phyloP scores from a whole-genome alignment of 2,329 filamentous ascomycete genomes.

The Alternaria consortialis region DNA sequence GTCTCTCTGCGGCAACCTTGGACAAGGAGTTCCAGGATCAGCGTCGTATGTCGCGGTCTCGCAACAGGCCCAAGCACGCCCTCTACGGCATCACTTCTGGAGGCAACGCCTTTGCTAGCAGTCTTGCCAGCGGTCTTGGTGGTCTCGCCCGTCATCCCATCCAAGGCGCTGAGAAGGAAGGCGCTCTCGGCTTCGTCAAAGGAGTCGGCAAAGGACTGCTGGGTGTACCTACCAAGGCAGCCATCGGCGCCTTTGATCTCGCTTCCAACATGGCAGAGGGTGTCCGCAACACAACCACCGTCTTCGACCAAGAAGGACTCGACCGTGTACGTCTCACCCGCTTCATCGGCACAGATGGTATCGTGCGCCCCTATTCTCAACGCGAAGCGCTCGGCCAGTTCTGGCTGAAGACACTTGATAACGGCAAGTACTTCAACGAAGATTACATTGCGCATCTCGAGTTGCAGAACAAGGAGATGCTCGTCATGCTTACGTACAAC shows the following conservation, averaged over 20 bases:
- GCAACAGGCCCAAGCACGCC: constrained; percentile 96
- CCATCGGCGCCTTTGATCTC: constrained; percentile 95
- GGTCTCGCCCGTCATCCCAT: constrained; percentile 92
- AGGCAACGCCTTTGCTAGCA: constrained; percentile 92
- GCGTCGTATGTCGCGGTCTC: constrained; percentile 87
- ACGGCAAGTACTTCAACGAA: constrained; percentile 97
- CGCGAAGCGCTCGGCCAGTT: constrained; percentile 96
- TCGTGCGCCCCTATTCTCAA: constrained; percentile 92
- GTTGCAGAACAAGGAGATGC: constrained; percentile 86
- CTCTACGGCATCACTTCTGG: constrained; percentile 95
- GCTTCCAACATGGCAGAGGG: constrained; percentile 97
- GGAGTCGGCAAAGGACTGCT: constrained; percentile 95
- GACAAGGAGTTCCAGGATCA: constrained; percentile 99
- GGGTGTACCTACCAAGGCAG: constrained; percentile 94
- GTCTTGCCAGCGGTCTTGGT: constrained; percentile 90
- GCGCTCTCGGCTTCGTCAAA: constrained; percentile 93
- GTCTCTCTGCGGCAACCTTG: constrained; percentile 90
- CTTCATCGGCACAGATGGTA: constrained; percentile 90
- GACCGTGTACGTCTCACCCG: constrained; percentile 93
- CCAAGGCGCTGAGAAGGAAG: constrained; percentile 95
- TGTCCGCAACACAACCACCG: constrained; percentile 97
- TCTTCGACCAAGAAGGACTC: constrained; percentile 93
- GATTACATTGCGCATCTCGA: constrained; percentile 97
- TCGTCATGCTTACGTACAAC: constrained; percentile 69
- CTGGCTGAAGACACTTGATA: constrained; percentile 98